Conservation (phyloP, 2,329 filamentous ascomycete species). For the Colletotrichum endophyticum region DNA sequence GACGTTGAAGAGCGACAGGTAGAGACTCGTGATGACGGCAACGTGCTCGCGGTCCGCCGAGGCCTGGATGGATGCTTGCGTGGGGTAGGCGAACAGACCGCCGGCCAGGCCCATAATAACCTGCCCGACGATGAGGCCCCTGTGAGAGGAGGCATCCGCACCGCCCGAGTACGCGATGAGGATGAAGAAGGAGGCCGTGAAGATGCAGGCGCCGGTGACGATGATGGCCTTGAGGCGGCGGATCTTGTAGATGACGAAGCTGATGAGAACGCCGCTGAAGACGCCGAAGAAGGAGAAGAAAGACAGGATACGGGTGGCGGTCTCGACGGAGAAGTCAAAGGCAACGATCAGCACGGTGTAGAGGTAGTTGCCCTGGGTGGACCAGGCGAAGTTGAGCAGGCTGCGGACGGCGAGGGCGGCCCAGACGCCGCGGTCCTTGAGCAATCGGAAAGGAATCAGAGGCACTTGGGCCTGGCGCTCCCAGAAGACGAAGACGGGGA, state of each 20-base stretch:
- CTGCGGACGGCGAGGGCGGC: slow-evolving; percentile 59
- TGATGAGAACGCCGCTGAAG: slow-evolving; percentile 56
- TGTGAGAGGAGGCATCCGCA: slow-evolving; percentile 39
- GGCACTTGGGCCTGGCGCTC: slow-evolving; percentile 54
- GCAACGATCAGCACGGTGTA: slow-evolving; percentile 64
- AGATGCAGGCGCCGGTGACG: slow-evolving; percentile 58
- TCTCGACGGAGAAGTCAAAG: slow-evolving; percentile 60
- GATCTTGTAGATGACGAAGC: slow-evolving; percentile 55
- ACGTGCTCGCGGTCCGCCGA: slow-evolving; percentile 41
- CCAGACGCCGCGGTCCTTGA: slow-evolving; percentile 67
- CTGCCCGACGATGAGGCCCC: slow-evolving; percentile 60
- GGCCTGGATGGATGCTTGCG: slow-evolving; percentile 44
- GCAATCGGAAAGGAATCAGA: slow-evolving; percentile 61
- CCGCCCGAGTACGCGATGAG: slow-evolving; percentile 61
- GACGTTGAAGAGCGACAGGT: slow-evolving; percentile 46
- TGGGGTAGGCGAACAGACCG: slow-evolving; percentile 56
- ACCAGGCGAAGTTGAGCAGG: slow-evolving; percentile 58
- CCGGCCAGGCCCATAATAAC: slow-evolving; percentile 63
- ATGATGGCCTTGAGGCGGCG: slow-evolving; percentile 64
- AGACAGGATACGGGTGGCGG: slow-evolving; percentile 60
- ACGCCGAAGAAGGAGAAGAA: slow-evolving; percentile 61
- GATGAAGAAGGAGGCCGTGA: slow-evolving; percentile 60
- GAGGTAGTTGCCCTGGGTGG: slow-evolving; percentile 63
- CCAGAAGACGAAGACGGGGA: slow-evolving; percentile 59
- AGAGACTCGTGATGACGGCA: slow-evolving; percentile 41